These are phyloP conservation scores for Ophiostoma sp. DNA, from an alignment of 2,329 filamentous ascomycete genomes.

Conservation along the genomic window DNA sequence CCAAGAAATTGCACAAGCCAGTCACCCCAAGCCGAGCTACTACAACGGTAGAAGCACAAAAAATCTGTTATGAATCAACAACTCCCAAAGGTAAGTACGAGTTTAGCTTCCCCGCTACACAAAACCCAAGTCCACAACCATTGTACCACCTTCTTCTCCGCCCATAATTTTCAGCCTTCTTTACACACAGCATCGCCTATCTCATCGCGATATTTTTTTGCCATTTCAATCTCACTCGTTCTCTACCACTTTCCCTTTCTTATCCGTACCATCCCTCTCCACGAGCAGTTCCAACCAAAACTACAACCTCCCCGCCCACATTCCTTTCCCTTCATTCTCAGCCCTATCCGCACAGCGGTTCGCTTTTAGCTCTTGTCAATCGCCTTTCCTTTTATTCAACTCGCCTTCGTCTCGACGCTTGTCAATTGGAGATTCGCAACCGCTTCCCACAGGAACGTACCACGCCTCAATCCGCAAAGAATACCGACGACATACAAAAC, in stretches of 20 bases:
- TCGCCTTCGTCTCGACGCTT: background rate
- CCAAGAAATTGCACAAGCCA: background rate
- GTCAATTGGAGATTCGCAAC: background rate
- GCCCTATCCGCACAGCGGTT: background rate
- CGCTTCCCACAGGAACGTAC: background rate
- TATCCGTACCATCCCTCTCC: background rate
- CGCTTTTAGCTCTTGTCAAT: background rate
- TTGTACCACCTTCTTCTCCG: conserved; percentile 26
- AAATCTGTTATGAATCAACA: conserved; percentile 45
- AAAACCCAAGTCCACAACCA: conserved; percentile 18
- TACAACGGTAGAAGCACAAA: conserved; percentile 22
- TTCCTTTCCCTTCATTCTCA: background rate
- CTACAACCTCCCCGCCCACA: background rate
- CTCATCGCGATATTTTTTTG: conserved; percentile 12
- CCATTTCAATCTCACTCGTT: conserved; percentile 5
- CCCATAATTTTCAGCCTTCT: conserved; percentile 18
- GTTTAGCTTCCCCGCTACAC: conserved; percentile 26
- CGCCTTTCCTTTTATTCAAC: background rate
- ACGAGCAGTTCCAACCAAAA: background rate
- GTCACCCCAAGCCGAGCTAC: conserved; percentile 21
- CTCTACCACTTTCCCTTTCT: background rate
- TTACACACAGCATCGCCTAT: conserved; percentile 10
- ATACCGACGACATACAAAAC: background rate
- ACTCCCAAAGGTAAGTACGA: conserved; percentile 45
- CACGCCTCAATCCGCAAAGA: background rate